Base-by-base conservation (phyloP, 306 rosid species). In the Carpinus fangiana region DNA sequence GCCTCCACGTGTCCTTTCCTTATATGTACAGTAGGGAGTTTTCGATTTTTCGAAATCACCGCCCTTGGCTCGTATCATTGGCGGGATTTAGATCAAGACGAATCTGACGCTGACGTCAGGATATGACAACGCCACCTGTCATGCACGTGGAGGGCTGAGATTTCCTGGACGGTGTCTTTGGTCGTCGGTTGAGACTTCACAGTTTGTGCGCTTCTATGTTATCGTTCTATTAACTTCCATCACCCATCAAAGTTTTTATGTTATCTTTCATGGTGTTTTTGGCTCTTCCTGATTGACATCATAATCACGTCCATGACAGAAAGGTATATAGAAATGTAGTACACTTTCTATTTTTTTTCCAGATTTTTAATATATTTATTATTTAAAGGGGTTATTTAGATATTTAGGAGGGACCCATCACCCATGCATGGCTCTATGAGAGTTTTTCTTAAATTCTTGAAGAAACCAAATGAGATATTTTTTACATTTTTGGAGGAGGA, bases 151-250 rank as follows among this genome's bases (percentile, higher is more conserved):
- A 76, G 21, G 76, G 11, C n/a, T 34, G 4, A 61, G 13, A 26
- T 28, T 36, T 17, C 8, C 73, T 81, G 78, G 90, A 78, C 89
- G 89, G 89, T 79, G 85, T 47, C 20, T 28, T 31, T 38, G n/a
- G 13, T n/a, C 66, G 12, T 28, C 18, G 73, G 12, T 60, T 16
- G 48, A 48, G 52, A 11, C 52, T 36, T 57, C 13, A n/a, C 7
- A 8, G 38, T 57, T 80, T 56, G 75, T 23, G 20, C 64, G 68
- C 68, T n/a, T 74, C 56, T 20, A 41, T 26, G 71, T 69, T 51
- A 62, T 10, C 7, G 74, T 73, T 80, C 60, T 4, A 70, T 82
- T 86, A 79, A 77, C 74, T 78, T 80, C 65, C 31, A 59, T 76
- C 73, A 46, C 34, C 34, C 23, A 34, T 75, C 61, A 1, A 13